Evolutionary conservation across 345 rosid species (phyloP), one percentile per base, ranked within the genome.

Genomic region (Heritiera fomes): DNA sequence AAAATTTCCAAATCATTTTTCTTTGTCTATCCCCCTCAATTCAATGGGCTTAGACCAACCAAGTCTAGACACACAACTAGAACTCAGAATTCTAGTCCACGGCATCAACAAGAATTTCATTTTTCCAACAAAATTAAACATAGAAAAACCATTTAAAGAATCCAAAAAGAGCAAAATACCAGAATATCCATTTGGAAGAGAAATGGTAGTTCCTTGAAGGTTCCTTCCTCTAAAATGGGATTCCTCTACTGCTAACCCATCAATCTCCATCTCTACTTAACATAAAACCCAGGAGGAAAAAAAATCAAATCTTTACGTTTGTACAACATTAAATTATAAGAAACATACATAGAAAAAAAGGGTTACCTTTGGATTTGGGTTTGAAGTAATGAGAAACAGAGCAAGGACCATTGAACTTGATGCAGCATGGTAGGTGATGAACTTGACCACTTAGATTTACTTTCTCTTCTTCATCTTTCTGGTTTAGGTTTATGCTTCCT

Each of bases 141-240:
- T 40, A 34, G n/a, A 18, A 55, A 75, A 60, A 53, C 14, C n/a
- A 55, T 49, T 14, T 14, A 65, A 32, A 20, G 65, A 32, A 15
- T 50, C 20, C 49, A 43, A 10, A 45, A 34, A 78, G 15, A 41
- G 28, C 28, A 30, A 28, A 70, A 30, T 89, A 93, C 98, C 98
- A 61, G 93, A 90, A 76, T 89, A 93, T 67, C 91, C 94, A 72
- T 67, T 70, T 40, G 96, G 97, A 66, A 93, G 82, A 40, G 91
- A 81, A 80, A 93, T 18, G 28, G 90, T 89, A 40, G 90, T 83
- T 66, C 99, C 99, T 3, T 83, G 90, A 86, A 95, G 75, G 82
- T 86, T 90, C 85, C 98, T 91, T 73, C 99, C 98, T 84, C 99
- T 87, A 84, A 93, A 95, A 87, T 88, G 82, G 7, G 96, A 91